Conservation (phyloP, 164 flowering plant genomes). For the Sedum album region DNA sequence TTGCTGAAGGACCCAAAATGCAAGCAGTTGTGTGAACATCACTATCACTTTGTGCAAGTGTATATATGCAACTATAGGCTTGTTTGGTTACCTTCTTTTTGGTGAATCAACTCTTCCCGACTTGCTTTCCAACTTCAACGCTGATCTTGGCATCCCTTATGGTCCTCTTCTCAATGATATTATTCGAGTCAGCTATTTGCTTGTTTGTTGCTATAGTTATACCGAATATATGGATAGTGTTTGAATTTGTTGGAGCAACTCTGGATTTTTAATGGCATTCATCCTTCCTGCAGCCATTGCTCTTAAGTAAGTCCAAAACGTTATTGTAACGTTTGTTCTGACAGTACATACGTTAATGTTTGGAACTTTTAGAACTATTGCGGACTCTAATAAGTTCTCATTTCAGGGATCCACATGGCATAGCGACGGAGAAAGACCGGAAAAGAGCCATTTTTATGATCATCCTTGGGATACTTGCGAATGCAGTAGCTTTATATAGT, state of each 20-base stretch:
- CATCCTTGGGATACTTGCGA: not conserved
- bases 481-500: not conserved
- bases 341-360: not conserved
- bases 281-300: constrained; percentile 13
- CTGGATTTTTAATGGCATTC: constrained; percentile 14
- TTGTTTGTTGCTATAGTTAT: constrained; percentile 10
- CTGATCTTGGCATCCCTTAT: constrained; percentile 11
- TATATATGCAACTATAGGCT: constrained; percentile 10
- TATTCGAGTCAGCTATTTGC: constrained; percentile 9
- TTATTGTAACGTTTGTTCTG: too few relatives aligned
- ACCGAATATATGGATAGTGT: constrained; percentile 13
- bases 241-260: constrained; percentile 13
- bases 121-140: constrained; percentile 13
- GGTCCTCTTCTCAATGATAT: constrained; percentile 9
- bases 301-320: not conserved
- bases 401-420: constrained; percentile 13
- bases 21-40: constrained; percentile 13
- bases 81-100: constrained; percentile 13
- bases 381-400: not conserved
- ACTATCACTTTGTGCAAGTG: constrained; percentile 12
- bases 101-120: constrained; percentile 13
- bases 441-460: not conserved
- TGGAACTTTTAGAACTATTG: not conserved
- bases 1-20: constrained; percentile 8
- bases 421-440: not conserved